Evolutionary conservation across 805 yeast genomes (phyloP).

Genomic region (Schizosaccharomyces osmophilus): DNA sequence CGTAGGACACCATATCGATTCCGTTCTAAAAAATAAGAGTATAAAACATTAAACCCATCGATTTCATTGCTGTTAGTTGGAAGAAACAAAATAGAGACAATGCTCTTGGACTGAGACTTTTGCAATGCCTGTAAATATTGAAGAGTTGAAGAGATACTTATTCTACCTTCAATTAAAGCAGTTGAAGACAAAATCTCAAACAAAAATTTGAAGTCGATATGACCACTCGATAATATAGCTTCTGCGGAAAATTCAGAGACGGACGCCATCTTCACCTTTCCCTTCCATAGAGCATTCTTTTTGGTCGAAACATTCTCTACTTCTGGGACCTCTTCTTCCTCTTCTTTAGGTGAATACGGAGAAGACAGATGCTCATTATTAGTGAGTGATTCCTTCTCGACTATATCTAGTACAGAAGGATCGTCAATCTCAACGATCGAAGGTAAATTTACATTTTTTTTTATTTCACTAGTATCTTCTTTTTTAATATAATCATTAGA

Average conservation of each 20-base stretch:
- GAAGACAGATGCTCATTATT: not conserved
- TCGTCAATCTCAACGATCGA: slow-evolving; percentile 6
- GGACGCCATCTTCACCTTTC: slow-evolving; percentile 25
- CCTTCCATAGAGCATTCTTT: slow-evolving; percentile 21
- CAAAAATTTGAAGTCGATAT: slow-evolving; percentile 3
- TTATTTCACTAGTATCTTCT: not conserved
- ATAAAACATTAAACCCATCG: not conserved
- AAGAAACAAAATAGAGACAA: not conserved
- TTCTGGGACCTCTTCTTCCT: not conserved
- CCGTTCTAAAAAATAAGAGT: not conserved
- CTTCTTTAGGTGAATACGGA: not conserved
- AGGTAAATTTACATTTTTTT: slow-evolving; percentile 6
- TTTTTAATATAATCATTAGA: not conserved
- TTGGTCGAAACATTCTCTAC: not conserved
- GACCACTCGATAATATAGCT: slow-evolving; percentile 18
- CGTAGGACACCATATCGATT: slow-evolving; percentile 1
- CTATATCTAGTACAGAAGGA: slow-evolving; percentile 5
- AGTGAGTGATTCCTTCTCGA: not conserved
- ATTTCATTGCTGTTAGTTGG: not conserved
- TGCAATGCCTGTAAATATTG: not conserved
- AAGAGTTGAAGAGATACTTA: not conserved
- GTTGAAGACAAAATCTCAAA: not conserved
- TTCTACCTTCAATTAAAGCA: not conserved
- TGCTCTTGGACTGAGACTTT: not conserved
- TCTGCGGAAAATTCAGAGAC: slow-evolving; percentile 22